A percentile compares a stretch with the other conserved stretches of the same genome.
Evolutionary conservation across 306 rosid genomes (phyloP).

Genomic region (Acacia confusa): DNA sequence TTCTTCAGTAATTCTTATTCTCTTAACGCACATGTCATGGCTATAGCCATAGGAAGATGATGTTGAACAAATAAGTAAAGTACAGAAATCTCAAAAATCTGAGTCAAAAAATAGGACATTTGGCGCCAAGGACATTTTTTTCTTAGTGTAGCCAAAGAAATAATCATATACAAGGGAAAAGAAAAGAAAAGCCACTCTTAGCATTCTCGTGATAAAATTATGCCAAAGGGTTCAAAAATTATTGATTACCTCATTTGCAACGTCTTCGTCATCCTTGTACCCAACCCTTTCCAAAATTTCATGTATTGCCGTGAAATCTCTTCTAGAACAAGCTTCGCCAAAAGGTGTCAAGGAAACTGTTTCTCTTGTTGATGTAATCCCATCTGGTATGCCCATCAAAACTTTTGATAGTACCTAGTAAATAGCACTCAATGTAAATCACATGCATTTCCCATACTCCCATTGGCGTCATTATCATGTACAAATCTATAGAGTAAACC

Average conservation of each 20-base stretch:
- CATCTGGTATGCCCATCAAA: slow-evolving; percentile 77
- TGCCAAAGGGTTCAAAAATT: not conserved
- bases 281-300: slow-evolving; percentile 85
- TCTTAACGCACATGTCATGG: slow-evolving; percentile 1
- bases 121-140: not conserved
- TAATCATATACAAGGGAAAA: not conserved
- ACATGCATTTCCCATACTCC: slow-evolving; percentile 27
- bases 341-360: slow-evolving; percentile 67
- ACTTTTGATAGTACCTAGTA: slow-evolving; percentile 68
- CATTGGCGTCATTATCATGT: slow-evolving; percentile 24
- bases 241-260: slow-evolving; percentile 84
- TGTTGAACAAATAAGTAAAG: not conserved
- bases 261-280: slow-evolving; percentile 96
- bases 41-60: not conserved
- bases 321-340: slow-evolving; percentile 89
- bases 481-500: slow-evolving; percentile 34
- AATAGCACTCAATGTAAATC: slow-evolving; percentile 39
- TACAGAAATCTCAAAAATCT: too few species aligned
- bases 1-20: not conserved
- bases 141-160: not conserved
- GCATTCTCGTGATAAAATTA: not conserved
- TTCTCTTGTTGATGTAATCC: slow-evolving; percentile 57
- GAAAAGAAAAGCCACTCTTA: not conserved
- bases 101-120: too few species aligned
- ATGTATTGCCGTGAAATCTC: slow-evolving; percentile 91